Evolutionary conservation across 2,329 filamentous ascomycete species (phyloP).

Genomic region (Stagonosporopsis chrysanthemi): DNA sequence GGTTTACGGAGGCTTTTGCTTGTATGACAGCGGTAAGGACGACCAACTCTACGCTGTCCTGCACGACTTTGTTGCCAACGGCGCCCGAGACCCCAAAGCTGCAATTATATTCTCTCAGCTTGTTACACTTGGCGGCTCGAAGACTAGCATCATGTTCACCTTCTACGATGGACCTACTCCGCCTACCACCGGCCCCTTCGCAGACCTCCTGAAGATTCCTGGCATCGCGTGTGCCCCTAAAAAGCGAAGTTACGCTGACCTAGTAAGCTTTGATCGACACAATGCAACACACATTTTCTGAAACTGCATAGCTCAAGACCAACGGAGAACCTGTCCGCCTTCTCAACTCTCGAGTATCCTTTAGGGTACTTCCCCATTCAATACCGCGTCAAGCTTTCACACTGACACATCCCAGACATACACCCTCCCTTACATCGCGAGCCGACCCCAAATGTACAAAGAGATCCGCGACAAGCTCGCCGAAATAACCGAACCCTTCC

Average conservation of each 20-base stretch:
- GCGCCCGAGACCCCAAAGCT: conserved; percentile 35
- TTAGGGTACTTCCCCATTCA: neutral
- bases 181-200: conserved; percentile 43
- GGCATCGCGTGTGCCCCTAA: conserved; percentile 29
- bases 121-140: conserved; percentile 12
- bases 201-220: conserved; percentile 43
- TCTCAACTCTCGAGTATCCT: conserved; percentile 1
- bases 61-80: conserved; percentile 42
- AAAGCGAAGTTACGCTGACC: conserved; percentile 42
- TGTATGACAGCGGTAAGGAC: conserved; percentile 41
- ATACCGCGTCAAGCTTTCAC: neutral
- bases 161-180: conserved; percentile 38
- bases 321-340: conserved; percentile 1
- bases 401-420: conserved; percentile 29
- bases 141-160: conserved; percentile 25
- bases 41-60: conserved; percentile 44
- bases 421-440: conserved; percentile 34
- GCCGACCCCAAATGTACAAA: conserved; percentile 44
- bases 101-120: conserved; percentile 34
- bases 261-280: conserved; percentile 27
- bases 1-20: conserved; percentile 51
- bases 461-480: conserved; percentile 45
- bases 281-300: neutral
- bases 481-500: conserved; percentile 33
- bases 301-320: conserved; percentile 1